These are phyloP conservation scores for Phlebiopsis gigantea DNA, from an alignment of 768 basidiomycete genomes.

Conservation along the genomic window DNA sequence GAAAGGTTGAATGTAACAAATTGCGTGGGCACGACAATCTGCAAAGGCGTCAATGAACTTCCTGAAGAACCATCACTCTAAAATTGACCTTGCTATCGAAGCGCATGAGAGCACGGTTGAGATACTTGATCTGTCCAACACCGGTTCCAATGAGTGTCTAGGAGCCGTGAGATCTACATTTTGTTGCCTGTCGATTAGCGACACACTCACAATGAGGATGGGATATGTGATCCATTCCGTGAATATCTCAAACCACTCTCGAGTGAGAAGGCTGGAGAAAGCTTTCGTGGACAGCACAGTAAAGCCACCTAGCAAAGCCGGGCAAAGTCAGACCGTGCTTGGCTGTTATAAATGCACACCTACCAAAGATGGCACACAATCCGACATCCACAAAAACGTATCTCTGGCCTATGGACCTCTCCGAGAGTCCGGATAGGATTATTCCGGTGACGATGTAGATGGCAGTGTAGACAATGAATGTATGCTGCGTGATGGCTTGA, in stretches of 20 bases:
- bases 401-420: constrained; percentile 52
- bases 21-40: constrained; percentile 92
- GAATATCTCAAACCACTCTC: constrained; percentile 74
- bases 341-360: constrained; percentile 12
- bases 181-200: not conserved
- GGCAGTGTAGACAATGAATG: constrained; percentile 73
- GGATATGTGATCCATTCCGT: constrained; percentile 81
- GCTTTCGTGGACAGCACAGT: constrained; percentile 95
- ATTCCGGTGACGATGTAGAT: constrained; percentile 54
- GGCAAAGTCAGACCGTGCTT: not conserved
- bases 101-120: constrained; percentile 83
- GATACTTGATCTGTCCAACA: constrained; percentile 77
- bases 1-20: constrained; percentile 94
- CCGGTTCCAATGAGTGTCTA: constrained; percentile 72
- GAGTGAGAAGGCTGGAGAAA: constrained; percentile 77
- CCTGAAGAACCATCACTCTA: not conserved
- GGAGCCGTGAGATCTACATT: not conserved
- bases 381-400: constrained; percentile 86
- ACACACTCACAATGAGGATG: constrained; percentile 51
- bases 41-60: constrained; percentile 3
- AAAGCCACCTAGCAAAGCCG: constrained; percentile 64
- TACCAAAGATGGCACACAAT: constrained; percentile 81
- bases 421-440: constrained; percentile 62
- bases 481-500: constrained; percentile 58
- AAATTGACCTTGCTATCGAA: constrained; percentile 82